These are phyloP conservation scores for Pseudogymnoascus pannorum DNA, from an alignment of 2,329 filamentous ascomycete genomes.

Conservation along the genomic window DNA sequence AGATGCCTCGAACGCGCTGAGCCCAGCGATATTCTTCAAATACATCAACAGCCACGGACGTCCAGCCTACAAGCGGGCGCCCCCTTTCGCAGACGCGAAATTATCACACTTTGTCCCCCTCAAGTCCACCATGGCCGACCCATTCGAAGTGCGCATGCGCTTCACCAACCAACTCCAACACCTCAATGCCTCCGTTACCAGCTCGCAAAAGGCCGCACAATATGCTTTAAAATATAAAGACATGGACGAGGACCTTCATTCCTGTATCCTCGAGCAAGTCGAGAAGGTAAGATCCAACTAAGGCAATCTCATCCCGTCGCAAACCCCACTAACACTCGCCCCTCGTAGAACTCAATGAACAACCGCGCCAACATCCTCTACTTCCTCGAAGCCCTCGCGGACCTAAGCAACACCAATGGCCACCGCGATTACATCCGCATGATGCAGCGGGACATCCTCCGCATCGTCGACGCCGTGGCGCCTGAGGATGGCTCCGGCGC, in stretches of 20 bases:
- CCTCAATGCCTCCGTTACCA: constrained; percentile 82
- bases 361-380: constrained; percentile 98
- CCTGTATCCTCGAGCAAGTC: constrained; percentile 92
- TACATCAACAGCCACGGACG: background rate
- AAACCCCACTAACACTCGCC: background rate
- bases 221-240: constrained; percentile 93
- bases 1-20: background rate
- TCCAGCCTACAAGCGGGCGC: background rate
- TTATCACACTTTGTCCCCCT: background rate
- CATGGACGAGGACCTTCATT: constrained; percentile 95
- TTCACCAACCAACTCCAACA: constrained; percentile 87
- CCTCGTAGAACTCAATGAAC: constrained; percentile 78
- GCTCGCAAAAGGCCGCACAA: constrained; percentile 84
- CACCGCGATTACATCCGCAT: constrained; percentile 81
- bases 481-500: constrained; percentile 80
- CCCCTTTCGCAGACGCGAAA: background rate
- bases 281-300: constrained; percentile 54
- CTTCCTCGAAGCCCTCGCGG: constrained; percentile 92
- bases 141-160: constrained; percentile 96
- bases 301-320: background rate
- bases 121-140: constrained; percentile 46
- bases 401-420: constrained; percentile 55
- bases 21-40: background rate
- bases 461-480: constrained; percentile 86
- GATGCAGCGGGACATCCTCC: constrained; percentile 88